Evolutionary conservation across 116 monocot species (phyloP), one percentile per base, ranked within the genome.

Genomic region (Zostera marina): DNA sequence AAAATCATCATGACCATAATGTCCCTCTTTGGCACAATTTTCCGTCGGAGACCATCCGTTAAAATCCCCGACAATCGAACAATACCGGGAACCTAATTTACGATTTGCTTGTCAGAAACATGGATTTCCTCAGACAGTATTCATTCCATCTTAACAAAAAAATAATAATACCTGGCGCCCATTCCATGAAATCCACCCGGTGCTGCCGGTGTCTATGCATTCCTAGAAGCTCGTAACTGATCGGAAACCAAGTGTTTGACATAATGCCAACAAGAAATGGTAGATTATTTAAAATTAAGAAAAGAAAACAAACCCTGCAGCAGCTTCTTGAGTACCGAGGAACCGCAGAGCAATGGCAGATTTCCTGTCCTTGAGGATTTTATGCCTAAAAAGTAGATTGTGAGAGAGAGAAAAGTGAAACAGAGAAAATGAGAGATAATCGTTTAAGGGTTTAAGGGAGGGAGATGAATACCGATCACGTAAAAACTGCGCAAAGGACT

Each of bases 1-100:
- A 74, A 89, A 99, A 76, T 99, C 98, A 84, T 99, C 91, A 58
- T 81, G 91, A 1, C 98, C 98, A 46, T 87, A 87, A 53, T 83
- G 76, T 41, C 98, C 98, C 47, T 90, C 98, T 71, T 83, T 69
- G 20, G 98, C 98, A 73, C 79, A 75, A 62, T 90, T 91, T 69
- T 79, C 90, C 60, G 81, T 81, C 24, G 87, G 83, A 9, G 90
- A 90, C 98, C 98, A 99, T 12, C 69, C 78, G 68, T 99, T 99
- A 55, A 99, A 99, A 72, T 90, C 83, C n/a, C 91, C 98, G 67
- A 90, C 63, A 51, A 99, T 55, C 17, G 98, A 72, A 63, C 91
- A 86, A 75, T 87, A 99, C 17, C 91, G 80, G 70, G 86, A 77
- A 77, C 98, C 94, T 94, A 52, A n/a, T 62, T 67, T 65, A 17